These are phyloP conservation scores for Coniochaeta sp. DNA, from an alignment of 2,329 filamentous ascomycete species.

Conservation along the genomic window DNA sequence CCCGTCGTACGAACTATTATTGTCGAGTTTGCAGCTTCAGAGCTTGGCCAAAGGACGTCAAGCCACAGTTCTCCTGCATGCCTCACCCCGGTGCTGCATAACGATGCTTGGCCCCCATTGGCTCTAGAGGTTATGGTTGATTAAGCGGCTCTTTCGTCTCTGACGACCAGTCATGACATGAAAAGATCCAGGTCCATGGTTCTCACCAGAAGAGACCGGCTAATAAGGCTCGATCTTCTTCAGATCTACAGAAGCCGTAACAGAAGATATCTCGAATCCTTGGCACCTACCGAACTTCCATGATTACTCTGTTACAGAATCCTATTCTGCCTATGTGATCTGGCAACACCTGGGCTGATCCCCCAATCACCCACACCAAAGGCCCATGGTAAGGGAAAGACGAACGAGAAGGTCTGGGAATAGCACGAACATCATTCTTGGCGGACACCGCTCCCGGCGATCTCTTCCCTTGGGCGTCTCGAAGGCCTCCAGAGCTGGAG, in stretches of 20 bases:
- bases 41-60: no score
- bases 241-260: no score
- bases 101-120: no score
- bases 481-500: background rate
- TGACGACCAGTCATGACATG: background rate
- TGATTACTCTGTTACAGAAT: background rate
- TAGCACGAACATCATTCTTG: background rate
- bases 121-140: no score
- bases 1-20: no score
- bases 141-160: no score
- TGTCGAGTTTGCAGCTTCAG: no score
- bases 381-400: no score
- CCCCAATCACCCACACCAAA: background rate
- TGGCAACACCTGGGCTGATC: background rate
- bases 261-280: no score
- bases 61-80: no score
- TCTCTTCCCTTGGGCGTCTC: background rate
- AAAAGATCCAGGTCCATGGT: background rate
- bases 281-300: background rate
- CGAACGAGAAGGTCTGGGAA: background rate
- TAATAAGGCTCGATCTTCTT: background rate
- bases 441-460: background rate
- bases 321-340: background rate
- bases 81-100: no score
- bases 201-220: background rate